These are phyloP conservation scores for Acrocalymma vagum DNA, from an alignment of 2,329 filamentous ascomycete genomes.

Conservation along the genomic window DNA sequence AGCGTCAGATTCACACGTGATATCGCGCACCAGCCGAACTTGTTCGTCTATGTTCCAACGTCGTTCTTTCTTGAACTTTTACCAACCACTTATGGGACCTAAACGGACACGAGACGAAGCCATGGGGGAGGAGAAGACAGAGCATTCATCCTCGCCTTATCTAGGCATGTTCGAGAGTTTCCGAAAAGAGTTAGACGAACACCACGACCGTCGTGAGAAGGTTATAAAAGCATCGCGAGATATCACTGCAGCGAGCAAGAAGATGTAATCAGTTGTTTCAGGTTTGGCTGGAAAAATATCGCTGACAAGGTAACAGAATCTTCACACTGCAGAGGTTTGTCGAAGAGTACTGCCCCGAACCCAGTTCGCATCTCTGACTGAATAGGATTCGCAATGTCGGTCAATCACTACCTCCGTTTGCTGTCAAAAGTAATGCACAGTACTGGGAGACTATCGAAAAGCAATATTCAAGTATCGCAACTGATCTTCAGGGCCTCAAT, in stretches of 20 bases:
- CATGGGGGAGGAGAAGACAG: conserved; percentile 43
- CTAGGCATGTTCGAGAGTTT: conserved; percentile 84
- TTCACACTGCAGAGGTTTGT: conserved; percentile 80
- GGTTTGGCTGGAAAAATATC: neutral
- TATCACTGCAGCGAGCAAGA: conserved; percentile 94
- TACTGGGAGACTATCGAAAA: conserved; percentile 75
- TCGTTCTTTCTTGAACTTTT: conserved; percentile 18
- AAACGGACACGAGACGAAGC: conserved; percentile 47
- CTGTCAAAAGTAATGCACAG: conserved; percentile 73
- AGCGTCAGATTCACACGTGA: conserved; percentile 27
- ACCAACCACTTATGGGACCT: conserved; percentile 31
- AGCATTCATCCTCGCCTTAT: conserved; percentile 52
- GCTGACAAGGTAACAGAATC: conserved; percentile 63
- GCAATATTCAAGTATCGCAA: conserved; percentile 72
- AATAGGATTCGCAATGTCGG: conserved; percentile 68
- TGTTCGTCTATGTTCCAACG: conserved; percentile 31
- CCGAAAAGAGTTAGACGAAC: conserved; percentile 87
- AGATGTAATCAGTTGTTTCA: conserved; percentile 71
- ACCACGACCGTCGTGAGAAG: conserved; percentile 90
- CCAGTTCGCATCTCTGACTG: conserved; percentile 15
- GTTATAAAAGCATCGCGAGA: conserved; percentile 92
- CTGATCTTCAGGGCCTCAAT: conserved; percentile 81
- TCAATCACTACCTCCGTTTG: conserved; percentile 70
- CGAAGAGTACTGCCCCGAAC: neutral
- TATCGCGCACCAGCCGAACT: conserved; percentile 24